Evolutionary conservation across 805 yeast genomes (phyloP), one percentile per base, ranked within the genome.

Genomic region (Lipomyces yamanashiensis): DNA sequence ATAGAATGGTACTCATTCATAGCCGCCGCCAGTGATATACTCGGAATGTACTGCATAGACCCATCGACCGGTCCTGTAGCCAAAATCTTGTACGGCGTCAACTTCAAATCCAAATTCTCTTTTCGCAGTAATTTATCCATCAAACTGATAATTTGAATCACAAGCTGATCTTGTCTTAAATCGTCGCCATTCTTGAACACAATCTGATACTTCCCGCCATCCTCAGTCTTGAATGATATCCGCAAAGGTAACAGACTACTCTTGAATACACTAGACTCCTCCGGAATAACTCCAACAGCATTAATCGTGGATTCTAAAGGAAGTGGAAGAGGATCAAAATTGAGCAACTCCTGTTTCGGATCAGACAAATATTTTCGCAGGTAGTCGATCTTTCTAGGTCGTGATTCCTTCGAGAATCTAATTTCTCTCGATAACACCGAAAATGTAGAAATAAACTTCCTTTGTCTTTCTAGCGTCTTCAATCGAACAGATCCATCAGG

Each of bases 101-200:
- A 80, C 73, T 85, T 85, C 73, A 95, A 79, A 74, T 95, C 97
- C 61, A 95, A 85, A 73, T 95, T 95, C 73, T 95, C 99, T 73
- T 90, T 89, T 67, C 88, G 85, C 58, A 95, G 77, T 50, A 95
- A 82, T 73, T 86, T 90, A 74, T 95, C 97, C 96, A 95, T 95
- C 63, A 95, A 78, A 61, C 87, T 84, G 62, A 95, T 90, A 66
- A 95, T 90, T 75, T 95, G 99, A 55, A 92, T 89, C n/a, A 95
- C 96, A 67, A 95, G 82, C 75, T 95, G 99, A 78, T 95, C 99
- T 75, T 95, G 99, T 64, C 98, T 81, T 56, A 95, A 80, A 74
- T 95, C 99, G 75, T 89, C 99, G 13, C 99, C 99, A 56, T 89
- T 89, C 75, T 95, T 95, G 77, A 91, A 93, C 88, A 95, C 93